Evolutionary conservation across 768 basidiomycete species (phyloP).

Genomic region (Solioccasus polychromus): DNA sequence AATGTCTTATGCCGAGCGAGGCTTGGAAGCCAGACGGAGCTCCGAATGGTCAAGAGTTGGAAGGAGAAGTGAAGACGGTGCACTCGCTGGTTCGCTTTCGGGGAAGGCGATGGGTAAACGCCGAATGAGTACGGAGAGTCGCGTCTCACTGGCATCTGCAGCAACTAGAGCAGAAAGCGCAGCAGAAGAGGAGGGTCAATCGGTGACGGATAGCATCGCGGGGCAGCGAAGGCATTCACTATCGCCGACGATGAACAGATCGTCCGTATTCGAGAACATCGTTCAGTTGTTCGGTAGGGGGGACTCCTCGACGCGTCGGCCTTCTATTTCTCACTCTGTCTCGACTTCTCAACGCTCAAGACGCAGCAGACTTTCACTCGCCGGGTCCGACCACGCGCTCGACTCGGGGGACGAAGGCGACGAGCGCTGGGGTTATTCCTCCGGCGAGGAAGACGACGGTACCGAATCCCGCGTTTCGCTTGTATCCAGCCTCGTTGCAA

Average conservation of each 20-base stretch:
- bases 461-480: conserved; percentile 24
- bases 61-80: conserved; percentile 48
- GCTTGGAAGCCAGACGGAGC: conserved; percentile 46
- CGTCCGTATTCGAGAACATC: conserved; percentile 59
- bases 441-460: conserved; percentile 70
- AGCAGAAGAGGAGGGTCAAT: conserved; percentile 37
- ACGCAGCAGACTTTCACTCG: conserved; percentile 51
- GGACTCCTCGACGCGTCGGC: conserved; percentile 43
- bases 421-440: conserved; percentile 93
- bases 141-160: conserved; percentile 37
- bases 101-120: conserved; percentile 34
- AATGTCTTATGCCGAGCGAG: conserved; percentile 62
- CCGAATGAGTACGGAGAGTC: conserved; percentile 44
- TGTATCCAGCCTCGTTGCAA: conserved; percentile 34
- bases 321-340: conserved; percentile 54
- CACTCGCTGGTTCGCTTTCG: conserved; percentile 22
- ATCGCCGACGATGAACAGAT: conserved; percentile 37
- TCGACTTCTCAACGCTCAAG: conserved; percentile 49
- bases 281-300: conserved; percentile 64
- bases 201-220: conserved; percentile 24
- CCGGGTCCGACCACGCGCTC: conserved; percentile 56
- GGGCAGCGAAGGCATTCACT: conserved; percentile 33
- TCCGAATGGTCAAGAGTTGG: conserved; percentile 49
- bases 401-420: conserved; percentile 56
- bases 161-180: conserved; percentile 38